Conservation (phyloP, 768 basidiomycete genomes). For the Hericium coralloides region DNA sequence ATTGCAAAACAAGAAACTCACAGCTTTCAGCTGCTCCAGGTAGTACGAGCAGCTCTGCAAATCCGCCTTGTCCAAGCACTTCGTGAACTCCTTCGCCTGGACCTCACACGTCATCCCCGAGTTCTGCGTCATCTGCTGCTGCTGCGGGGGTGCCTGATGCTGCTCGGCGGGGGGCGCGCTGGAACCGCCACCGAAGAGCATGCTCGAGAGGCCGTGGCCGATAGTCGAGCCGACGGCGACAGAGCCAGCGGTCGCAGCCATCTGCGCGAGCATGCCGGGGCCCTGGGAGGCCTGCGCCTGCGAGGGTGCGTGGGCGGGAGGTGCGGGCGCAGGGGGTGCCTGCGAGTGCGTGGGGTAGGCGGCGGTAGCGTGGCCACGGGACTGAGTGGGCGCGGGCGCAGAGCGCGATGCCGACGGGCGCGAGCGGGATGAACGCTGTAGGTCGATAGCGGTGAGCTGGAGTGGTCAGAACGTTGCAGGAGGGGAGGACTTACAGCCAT, state of each 20-base stretch:
- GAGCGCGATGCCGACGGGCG: conserved; percentile 38
- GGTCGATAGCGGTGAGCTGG: too few relatives aligned
- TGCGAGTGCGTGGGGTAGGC: conserved; percentile 24
- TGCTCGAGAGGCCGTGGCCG: conserved; percentile 82
- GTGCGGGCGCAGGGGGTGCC: conserved; percentile 33
- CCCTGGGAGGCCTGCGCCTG: conserved; percentile 17
- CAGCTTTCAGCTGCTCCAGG: conserved; percentile 81
- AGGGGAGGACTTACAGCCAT: conserved; percentile 39
- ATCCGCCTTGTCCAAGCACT: conserved; percentile 77
- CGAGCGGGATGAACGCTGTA: conserved; percentile 70
- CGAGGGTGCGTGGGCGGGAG: conserved; percentile 19
- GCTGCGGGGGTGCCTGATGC: conserved; percentile 39
- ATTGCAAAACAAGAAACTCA: conserved; percentile 30
- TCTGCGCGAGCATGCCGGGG: conserved; percentile 76
- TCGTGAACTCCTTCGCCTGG: conserved; percentile 85
- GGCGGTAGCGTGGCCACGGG: conserved; percentile 18
- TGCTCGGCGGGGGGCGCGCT: conserved; percentile 34
- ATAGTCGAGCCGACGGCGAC: conserved; percentile 84
- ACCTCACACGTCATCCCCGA: conserved; percentile 57
- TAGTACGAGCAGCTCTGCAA: conserved; percentile 78
- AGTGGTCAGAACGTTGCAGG: too few relatives aligned
- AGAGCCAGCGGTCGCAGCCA: conserved; percentile 87
- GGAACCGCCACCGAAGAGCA: conserved; percentile 83
- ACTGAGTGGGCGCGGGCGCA: conserved; percentile 34
- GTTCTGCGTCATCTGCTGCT: conserved; percentile 32